Base-by-base conservation (phyloP, 1,284 basidiomycete species). In the Tilletiaria anomala region DNA sequence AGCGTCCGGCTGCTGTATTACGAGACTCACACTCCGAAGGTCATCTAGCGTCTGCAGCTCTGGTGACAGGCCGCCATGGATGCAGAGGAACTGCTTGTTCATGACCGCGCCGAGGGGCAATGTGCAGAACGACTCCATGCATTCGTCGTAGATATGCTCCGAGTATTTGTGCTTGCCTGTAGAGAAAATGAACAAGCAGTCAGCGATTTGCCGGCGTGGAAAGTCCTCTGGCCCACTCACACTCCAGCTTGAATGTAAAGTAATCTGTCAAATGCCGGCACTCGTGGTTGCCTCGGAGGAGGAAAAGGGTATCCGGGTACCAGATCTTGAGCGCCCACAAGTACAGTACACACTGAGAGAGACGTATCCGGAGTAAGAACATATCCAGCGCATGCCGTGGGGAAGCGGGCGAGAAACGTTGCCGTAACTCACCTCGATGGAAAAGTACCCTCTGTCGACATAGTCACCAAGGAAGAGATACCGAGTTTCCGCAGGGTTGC, bases 81-180 rank as follows among this genome's bases (percentile, higher is more conserved):
- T 88, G 69, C 88, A 93, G 48, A 93, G 72, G 71, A 93, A 93
- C 68, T 93, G 87, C 70, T 91, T 91, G 75, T 93, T 93, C 84
- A 93, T 89, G 65, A 93, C 71, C 14, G 87, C 88, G 0, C 87
- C 87, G 1, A 93, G 76, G 1, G 88, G 88, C 2, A 93, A 73
- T 3, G 82, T 77, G 69, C 87, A 91, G 73, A 93, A 93, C 0
- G 83, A 83, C 40, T 88, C 82, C 62, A 65, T 65, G 47, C 61
- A 64, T 21, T 64, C 51, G 42, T 65, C 62, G 43, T 65, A 65
- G 48, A 65, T 65, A 43, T 58, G 56, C 41, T 65, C 62, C 14
- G 62, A 65, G 44, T 65, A 65, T 48, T 65, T 65, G 54, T 65
- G 62, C 43, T 64, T 64, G 61, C 51, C 46, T 48, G 36, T 4